Evolutionary conservation across 805 yeast genomes (phyloP).

Genomic region (Nakazawaea wickerhamii): DNA sequence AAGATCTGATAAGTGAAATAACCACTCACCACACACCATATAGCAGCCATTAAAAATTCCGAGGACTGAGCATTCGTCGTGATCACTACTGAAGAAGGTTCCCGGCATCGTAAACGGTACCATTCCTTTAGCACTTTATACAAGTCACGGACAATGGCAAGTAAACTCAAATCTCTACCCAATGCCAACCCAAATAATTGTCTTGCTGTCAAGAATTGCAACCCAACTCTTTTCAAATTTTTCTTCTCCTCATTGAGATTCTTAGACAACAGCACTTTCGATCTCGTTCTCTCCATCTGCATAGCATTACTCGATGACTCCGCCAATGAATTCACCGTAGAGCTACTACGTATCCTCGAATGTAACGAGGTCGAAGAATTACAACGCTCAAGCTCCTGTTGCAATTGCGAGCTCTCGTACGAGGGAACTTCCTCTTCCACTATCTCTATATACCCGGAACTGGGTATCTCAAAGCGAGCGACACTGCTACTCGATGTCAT

Average conservation of each 20-base stretch:
- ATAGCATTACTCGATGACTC: neutral
- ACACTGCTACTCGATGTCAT: neutral
- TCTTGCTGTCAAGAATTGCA: conserved; percentile 65
- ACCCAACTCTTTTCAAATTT: conserved; percentile 52
- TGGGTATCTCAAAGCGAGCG: conserved; percentile 3
- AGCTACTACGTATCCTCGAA: conserved; percentile 3
- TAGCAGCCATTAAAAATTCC: conserved; percentile 73
- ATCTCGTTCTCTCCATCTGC: neutral
- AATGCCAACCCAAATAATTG: conserved; percentile 72
- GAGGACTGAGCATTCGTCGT: conserved; percentile 53
- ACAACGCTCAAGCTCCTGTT: conserved; percentile 5
- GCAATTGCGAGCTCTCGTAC: conserved; percentile 10
- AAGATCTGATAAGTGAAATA: conserved; percentile 77
- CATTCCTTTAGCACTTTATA: conserved; percentile 23
- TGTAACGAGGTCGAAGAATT: conserved; percentile 5
- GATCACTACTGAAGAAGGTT: neutral
- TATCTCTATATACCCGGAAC: conserved; percentile 8
- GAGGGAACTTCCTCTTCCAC: conserved; percentile 12
- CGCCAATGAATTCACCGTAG: conserved; percentile 3
- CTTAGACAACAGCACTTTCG: conserved; percentile 7
- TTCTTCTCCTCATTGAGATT: conserved; percentile 10
- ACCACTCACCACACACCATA: conserved; percentile 92
- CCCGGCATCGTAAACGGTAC: conserved; percentile 17
- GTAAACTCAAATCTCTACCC: conserved; percentile 72
- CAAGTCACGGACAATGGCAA: conserved; percentile 23